Conservation (phyloP, 768 basidiomycete species). For the Auricularia auricula-judae region DNA sequence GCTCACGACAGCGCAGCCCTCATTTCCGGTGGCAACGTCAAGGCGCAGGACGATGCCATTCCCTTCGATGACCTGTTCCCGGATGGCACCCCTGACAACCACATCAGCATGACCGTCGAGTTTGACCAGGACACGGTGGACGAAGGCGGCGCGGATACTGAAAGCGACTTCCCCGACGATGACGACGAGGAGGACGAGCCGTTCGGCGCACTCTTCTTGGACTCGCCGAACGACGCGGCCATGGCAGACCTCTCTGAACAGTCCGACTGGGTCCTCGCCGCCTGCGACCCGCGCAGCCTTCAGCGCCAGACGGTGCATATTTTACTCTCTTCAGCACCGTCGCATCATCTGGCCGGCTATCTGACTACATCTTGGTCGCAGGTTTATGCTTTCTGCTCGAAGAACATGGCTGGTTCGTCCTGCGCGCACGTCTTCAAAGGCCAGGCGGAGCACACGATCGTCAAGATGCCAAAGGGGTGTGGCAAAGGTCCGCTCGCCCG, state of each 20-base stretch:
- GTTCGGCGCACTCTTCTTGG: slow-evolving; percentile 2
- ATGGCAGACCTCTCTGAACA: neutral
- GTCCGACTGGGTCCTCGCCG: slow-evolving; percentile 3
- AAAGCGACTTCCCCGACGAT: neutral
- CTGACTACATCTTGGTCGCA: too few relatives aligned
- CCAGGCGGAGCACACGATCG: slow-evolving; percentile 3
- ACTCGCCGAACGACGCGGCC: neutral
- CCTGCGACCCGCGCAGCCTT: neutral
- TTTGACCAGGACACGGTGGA: neutral
- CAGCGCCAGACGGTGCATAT: neutral
- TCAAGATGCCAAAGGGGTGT: slow-evolving; percentile 3
- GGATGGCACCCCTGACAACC: neutral
- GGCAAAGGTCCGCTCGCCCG: slow-evolving; percentile 2
- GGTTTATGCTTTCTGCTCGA: slow-evolving; percentile 3
- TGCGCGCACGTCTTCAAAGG: slow-evolving; percentile 5
- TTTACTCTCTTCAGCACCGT: too few relatives aligned
- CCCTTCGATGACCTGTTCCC: neutral
- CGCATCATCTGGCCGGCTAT: too few relatives aligned
- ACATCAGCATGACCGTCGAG: neutral
- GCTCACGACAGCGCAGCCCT: too few relatives aligned
- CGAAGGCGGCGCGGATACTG: neutral
- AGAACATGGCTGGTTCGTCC: neutral
- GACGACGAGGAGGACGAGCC: neutral
- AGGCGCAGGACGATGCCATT: too few relatives aligned
- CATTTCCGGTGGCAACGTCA: too few relatives aligned